Percentiles rank a stretch among this genome's conserved stretches.
These are phyloP conservation scores for Ustilago curta DNA, from an alignment of 1,284 basidiomycete genomes.

Conservation along the genomic window DNA sequence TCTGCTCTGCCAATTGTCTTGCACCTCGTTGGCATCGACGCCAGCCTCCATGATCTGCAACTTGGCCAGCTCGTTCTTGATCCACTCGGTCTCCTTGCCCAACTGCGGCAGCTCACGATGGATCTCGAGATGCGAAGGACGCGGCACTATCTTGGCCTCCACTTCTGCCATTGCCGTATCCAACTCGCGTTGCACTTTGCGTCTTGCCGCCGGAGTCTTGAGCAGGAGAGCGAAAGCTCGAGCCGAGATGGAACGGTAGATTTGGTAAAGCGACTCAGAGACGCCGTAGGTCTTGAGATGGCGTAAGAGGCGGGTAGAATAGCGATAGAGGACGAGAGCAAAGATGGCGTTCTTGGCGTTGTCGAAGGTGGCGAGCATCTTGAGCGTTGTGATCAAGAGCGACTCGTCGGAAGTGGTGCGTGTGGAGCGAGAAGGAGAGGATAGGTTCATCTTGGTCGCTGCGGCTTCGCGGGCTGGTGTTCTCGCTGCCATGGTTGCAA, in stretches of 20 bases:
- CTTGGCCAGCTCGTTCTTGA: constrained; percentile 54
- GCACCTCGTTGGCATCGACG: constrained; percentile 34
- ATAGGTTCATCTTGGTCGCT: constrained; percentile 35
- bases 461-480: constrained; percentile 71
- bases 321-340: constrained; percentile 51
- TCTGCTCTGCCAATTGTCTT: constrained; percentile 31
- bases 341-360: constrained; percentile 61
- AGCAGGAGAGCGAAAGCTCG: constrained; percentile 54
- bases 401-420: constrained; percentile 18
- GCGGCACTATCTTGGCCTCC: constrained; percentile 62
- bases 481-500: constrained; percentile 28
- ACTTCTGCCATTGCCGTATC: constrained; percentile 59
- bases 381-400: constrained; percentile 22
- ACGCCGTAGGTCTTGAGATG: constrained; percentile 62
- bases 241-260: constrained; percentile 51
- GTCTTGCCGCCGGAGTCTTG: constrained; percentile 59
- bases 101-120: constrained; percentile 55
- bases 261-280: constrained; percentile 51
- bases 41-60: constrained; percentile 61
- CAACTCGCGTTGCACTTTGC: constrained; percentile 62
- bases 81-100: constrained; percentile 60
- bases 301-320: constrained; percentile 45
- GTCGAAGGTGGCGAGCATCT: constrained; percentile 42
- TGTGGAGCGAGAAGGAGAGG: constrained; percentile 5
- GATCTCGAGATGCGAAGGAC: constrained; percentile 43